Evolutionary conservation across 345 rosid species (phyloP).

Genomic region (Citrus mangshanensis): DNA sequence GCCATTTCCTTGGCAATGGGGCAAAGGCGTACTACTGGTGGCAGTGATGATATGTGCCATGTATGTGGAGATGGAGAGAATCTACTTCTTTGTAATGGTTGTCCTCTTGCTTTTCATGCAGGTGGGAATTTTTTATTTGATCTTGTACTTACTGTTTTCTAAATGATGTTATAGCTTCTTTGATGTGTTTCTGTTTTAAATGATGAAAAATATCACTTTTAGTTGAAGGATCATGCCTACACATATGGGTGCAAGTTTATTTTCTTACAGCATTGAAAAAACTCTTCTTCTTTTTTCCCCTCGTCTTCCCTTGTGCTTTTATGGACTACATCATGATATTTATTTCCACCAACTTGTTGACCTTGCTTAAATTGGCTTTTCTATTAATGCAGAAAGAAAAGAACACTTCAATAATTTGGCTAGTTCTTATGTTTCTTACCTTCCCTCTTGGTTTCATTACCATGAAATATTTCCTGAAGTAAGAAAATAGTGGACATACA

Average conservation of each 20-base stretch:
- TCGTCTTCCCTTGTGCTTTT: neutral
- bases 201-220: neutral
- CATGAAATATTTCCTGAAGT: neutral
- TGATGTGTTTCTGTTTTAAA: neutral
- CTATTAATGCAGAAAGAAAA: neutral
- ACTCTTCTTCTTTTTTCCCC: neutral
- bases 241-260: neutral
- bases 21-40: slow-evolving; percentile 58
- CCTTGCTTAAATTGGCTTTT: neutral
- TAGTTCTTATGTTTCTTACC: neutral
- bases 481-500: neutral
- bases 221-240: neutral
- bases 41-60: slow-evolving; percentile 86
- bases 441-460: neutral
- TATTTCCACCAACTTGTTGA: neutral
- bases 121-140: slow-evolving; percentile 35
- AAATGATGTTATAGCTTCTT: slow-evolving; percentile 7
- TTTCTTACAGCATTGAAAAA: neutral
- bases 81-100: slow-evolving; percentile 68
- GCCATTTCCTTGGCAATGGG: slow-evolving; percentile 85
- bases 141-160: neutral
- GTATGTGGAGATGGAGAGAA: slow-evolving; percentile 84
- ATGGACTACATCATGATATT: neutral
- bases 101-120: slow-evolving; percentile 89
- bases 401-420: neutral